Conservation (phyloP, 306 rosid genomes). For the Lablab purpureus region DNA sequence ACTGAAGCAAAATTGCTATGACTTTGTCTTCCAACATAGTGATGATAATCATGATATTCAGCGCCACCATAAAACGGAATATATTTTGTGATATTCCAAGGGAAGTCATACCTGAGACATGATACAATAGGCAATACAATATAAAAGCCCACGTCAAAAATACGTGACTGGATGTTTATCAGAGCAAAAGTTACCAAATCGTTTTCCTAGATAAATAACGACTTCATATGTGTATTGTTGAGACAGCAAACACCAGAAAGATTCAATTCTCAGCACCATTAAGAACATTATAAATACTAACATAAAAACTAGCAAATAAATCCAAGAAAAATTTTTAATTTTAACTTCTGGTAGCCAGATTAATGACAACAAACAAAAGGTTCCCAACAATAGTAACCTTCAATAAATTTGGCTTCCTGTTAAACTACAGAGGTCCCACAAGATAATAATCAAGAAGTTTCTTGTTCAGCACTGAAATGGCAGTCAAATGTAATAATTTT, state of each 20-base stretch:
- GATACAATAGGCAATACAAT: conserved; percentile 33
- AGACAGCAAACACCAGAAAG: conserved; percentile 27
- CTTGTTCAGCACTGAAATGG: conserved; percentile 19
- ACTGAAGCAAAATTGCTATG: conserved; percentile 97
- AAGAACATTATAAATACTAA: conserved; percentile 5
- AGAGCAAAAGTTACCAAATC: neutral
- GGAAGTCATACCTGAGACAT: conserved; percentile 80
- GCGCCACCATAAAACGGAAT: conserved; percentile 98
- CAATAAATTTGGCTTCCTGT: conserved; percentile 16
- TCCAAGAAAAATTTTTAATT: conserved; percentile 18
- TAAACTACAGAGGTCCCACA: conserved; percentile 20
- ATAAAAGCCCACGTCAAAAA: conserved; percentile 26
- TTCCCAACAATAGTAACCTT: neutral
- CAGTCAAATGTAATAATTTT: neutral
- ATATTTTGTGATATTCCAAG: conserved; percentile 80
- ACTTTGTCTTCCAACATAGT: conserved; percentile 96
- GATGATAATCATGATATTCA: conserved; percentile 96
- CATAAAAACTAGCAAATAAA: neutral
- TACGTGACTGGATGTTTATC: neutral
- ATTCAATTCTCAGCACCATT: neutral
- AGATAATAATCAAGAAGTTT: conserved; percentile 32
- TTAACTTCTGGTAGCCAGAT: conserved; percentile 25
- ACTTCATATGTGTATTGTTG: conserved; percentile 12
- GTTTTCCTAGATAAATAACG: neutral
- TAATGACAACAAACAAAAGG: conserved; percentile 19